Evolutionary conservation across 768 basidiomycete genomes (phyloP).

Genomic region (Pleurotus salmoneostramineus): DNA sequence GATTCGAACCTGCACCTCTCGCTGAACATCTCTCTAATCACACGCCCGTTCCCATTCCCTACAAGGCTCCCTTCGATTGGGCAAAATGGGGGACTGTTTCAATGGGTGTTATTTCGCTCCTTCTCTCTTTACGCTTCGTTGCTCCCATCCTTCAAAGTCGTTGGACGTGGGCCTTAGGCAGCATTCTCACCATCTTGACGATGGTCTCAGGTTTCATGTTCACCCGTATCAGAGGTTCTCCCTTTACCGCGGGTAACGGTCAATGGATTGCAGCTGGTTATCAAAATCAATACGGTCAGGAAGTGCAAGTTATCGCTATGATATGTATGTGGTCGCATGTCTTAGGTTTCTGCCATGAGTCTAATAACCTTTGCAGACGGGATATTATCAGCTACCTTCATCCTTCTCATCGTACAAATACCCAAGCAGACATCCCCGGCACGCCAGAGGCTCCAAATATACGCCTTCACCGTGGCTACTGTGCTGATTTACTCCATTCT

Average conservation of each 20-base stretch:
- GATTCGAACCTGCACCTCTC: constrained; percentile 76
- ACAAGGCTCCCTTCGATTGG: constrained; percentile 76
- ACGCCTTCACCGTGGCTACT: constrained; percentile 82
- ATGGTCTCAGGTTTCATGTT: constrained; percentile 98
- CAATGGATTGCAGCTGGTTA: constrained; percentile 87
- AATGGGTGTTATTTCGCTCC: constrained; percentile 40
- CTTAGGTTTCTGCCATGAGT: constrained; percentile 1
- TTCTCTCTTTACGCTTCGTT: constrained; percentile 55
- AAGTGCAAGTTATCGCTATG: constrained; percentile 81
- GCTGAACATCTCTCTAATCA: constrained; percentile 70
- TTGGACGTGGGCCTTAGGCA: constrained; percentile 73
- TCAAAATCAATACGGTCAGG: constrained; percentile 89
- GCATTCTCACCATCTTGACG: constrained; percentile 59
- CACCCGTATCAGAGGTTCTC: constrained; percentile 81
- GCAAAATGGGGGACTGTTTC: constrained; percentile 45
- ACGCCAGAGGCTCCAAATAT: constrained; percentile 83
- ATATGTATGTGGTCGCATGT: constrained; percentile 61
- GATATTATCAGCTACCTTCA: constrained; percentile 69
- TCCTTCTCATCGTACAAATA: constrained; percentile 77
- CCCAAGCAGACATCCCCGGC: constrained; percentile 70
- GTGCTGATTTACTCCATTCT: constrained; percentile 85
- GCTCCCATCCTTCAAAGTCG: constrained; percentile 63
- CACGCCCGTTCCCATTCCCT: constrained; percentile 80
- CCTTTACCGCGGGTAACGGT: constrained; percentile 60
- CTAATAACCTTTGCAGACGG: constrained; percentile 58